Base-by-base conservation (phyloP, 192 early-diverging fungal genomes). In the Dispira parvispora region DNA sequence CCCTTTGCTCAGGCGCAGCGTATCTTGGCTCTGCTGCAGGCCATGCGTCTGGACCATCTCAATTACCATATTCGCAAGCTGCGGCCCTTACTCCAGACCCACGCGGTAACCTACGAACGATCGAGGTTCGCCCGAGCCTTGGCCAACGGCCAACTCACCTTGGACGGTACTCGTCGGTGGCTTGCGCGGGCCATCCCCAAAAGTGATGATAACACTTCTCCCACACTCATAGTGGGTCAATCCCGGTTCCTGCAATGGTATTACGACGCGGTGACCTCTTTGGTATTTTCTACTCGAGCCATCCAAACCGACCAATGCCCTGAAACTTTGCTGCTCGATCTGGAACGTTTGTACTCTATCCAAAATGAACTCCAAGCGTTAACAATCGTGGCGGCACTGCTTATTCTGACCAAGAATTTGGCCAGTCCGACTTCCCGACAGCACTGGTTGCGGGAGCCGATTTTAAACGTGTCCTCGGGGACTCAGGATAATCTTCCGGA, bases 31-130 rank as follows among this genome's bases (percentile, higher is more conserved):
- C 46, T 86, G 0, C 64, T 91, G 38, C 87, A 93, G 25, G 68
- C 74, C 12, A 93, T 93, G 91, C 76, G 80, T 52, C 67, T 89
- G 50, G 91, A 93, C 65, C 64, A 91, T n/a, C 73, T 82, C 28
- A 93, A 93, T 70, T 90, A 81, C 69, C 66, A 81, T 9, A 62
- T 93, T 28, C 77, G 76, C 52, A 67, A 74, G 2, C 70, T 90
- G 1, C 75, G 85, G 13, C 89, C 91, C 4, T 74, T 75, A 64
- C 64, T 93, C 32, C 76, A 75, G 65, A 72, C 74, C 10, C 80
- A 85, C 42, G 87, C 88, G 14, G 82, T 87, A 21, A 80, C 79
- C 14, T 91, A 91, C 63, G 91, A 93, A 68, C 70, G 75, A 25
- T 56, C 67, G 1, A 83, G 85, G 57, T 93, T 93, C 67, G 71